Conservation (phyloP, 192 early-diverging fungal species). For the Jimgerdemannia flammicorona region DNA sequence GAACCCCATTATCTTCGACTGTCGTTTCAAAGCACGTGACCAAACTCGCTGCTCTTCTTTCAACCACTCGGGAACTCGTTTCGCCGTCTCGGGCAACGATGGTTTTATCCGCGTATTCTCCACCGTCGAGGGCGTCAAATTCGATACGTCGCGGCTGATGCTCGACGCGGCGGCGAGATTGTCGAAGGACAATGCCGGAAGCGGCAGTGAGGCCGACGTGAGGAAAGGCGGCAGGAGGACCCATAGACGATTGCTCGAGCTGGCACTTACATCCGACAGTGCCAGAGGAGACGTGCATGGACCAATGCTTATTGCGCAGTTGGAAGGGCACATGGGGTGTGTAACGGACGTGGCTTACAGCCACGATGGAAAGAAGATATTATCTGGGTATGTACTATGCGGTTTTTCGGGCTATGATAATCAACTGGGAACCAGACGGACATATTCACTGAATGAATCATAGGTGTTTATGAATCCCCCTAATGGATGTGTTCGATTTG, state of each 20-base stretch:
- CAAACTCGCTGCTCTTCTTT: slow-evolving; percentile 59
- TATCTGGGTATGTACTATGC: slow-evolving; percentile 48
- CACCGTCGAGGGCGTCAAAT: slow-evolving; percentile 46
- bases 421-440: too few species aligned
- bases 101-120: slow-evolving; percentile 76
- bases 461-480: background rate
- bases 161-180: background rate
- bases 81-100: slow-evolving; percentile 75
- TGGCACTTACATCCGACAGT: background rate
- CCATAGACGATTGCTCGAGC: background rate
- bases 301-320: slow-evolving; percentile 48
- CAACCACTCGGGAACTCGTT: slow-evolving; percentile 72
- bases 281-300: slow-evolving; percentile 4
- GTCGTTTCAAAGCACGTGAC: slow-evolving; percentile 47
- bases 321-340: slow-evolving; percentile 66
- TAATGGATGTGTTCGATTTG: background rate
- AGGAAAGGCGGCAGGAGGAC: slow-evolving; percentile 4
- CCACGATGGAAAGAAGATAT: slow-evolving; percentile 58
- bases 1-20: slow-evolving; percentile 52
- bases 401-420: background rate
- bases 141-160: background rate
- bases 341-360: slow-evolving; percentile 77
- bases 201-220: background rate
- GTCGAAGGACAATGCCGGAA: background rate
- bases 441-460: too few species aligned